Percentiles rank a stretch among this genome's conserved stretches.
Conservation (phyloP, 495 filamentous ascomycete species). For the Penicillium angulare region DNA sequence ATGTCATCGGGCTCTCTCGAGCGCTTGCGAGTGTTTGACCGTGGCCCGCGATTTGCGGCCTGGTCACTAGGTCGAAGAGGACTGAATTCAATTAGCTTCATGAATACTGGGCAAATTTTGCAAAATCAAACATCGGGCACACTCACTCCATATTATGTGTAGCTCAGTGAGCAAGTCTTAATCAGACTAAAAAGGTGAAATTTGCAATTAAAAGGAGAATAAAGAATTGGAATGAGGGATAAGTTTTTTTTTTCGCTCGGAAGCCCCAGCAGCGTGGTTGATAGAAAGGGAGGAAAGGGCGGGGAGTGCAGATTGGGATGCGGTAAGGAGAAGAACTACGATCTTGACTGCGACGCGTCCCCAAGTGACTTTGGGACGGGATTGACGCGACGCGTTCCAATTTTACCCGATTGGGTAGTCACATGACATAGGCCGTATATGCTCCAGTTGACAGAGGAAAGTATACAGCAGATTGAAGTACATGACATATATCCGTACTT, state of each 20-base stretch:
- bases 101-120: constrained; percentile 5
- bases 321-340: constrained; percentile 15
- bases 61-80: constrained; percentile 80
- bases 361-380: too few relatives aligned
- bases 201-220: not conserved
- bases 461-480: too few relatives aligned
- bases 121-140: not conserved
- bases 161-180: constrained; percentile 4
- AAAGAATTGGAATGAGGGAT: not conserved
- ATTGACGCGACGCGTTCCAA: constrained; percentile 26
- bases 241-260: constrained; percentile 4
- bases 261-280: constrained; percentile 2
- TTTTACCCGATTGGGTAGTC: constrained; percentile 1
- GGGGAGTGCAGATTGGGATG: constrained; percentile 12
- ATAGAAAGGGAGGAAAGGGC: constrained; percentile 16
- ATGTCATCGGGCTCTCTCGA: constrained; percentile 77
- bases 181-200: not conserved
- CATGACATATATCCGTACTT: too few relatives aligned
- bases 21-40: constrained; percentile 71
- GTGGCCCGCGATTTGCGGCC: constrained; percentile 78
- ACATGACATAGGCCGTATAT: too few relatives aligned
- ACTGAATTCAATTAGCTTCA: constrained; percentile 41
- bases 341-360: constrained; percentile 24
- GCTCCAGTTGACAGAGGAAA: too few relatives aligned
- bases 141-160: constrained; percentile 43